These are phyloP conservation scores for Detonula confervacea DNA, from an alignment of 352 stramenopile species.

Conservation along the genomic window DNA sequence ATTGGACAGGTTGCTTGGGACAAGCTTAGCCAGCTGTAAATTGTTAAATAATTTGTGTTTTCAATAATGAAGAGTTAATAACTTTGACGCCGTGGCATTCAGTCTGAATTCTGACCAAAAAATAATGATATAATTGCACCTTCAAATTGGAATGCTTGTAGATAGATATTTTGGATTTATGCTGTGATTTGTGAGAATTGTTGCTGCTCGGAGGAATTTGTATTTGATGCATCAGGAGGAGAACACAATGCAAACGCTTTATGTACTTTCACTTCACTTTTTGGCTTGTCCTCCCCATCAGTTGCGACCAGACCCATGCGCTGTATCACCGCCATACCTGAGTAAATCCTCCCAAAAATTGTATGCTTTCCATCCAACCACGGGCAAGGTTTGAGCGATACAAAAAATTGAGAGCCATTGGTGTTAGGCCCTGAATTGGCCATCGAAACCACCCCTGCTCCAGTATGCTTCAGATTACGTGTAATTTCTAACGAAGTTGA, in stretches of 20 bases:
- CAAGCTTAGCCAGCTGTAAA: slow-evolving; percentile 66
- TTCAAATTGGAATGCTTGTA: no score
- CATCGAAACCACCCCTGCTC: slow-evolving; percentile 94
- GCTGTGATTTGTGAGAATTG: slow-evolving; percentile 1
- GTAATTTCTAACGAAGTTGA: slow-evolving; percentile 88
- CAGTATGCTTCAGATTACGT: slow-evolving; percentile 91
- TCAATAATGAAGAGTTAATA: no score
- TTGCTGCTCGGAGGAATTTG: background rate
- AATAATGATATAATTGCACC: background rate
- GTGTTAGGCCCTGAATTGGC: slow-evolving; percentile 96
- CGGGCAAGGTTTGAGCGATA: slow-evolving; percentile 93
- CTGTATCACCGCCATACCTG: slow-evolving; percentile 78
- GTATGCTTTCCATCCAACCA: slow-evolving; percentile 98
- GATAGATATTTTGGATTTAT: no score
- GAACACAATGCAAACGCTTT: slow-evolving; percentile 39
- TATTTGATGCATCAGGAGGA: slow-evolving; percentile 26
- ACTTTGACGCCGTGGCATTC: no score
- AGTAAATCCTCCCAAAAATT: slow-evolving; percentile 93
- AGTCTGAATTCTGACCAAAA: background rate
- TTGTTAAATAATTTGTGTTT: no score
- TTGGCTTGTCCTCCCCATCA: slow-evolving; percentile 75
- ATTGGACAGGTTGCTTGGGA: slow-evolving; percentile 86
- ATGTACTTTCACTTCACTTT: slow-evolving; percentile 61
- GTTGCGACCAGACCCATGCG: slow-evolving; percentile 82
- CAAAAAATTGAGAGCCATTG: slow-evolving; percentile 98